Evolutionary conservation across 352 stramenopile species (phyloP).

Genomic region (Globisporangium parvum): DNA sequence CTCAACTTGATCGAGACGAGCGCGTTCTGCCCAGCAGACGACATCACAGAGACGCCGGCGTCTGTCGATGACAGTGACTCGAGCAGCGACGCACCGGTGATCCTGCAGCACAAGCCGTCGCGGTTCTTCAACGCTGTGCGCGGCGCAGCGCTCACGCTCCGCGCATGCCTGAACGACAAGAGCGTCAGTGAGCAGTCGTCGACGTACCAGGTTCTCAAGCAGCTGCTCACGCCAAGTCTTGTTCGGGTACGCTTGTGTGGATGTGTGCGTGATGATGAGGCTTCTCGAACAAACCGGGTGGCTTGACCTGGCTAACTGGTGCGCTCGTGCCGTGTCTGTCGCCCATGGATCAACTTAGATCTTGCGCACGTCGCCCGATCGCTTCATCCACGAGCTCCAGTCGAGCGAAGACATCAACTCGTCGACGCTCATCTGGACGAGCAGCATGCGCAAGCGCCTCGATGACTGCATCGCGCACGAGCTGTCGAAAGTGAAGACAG

Average conservation of each 20-base stretch:
- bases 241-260: constrained; percentile 38
- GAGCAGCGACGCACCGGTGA: constrained; percentile 13
- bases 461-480: constrained; percentile 46
- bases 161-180: constrained; percentile 47
- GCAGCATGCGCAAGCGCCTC: constrained; percentile 57
- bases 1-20: constrained; percentile 62
- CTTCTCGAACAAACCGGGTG: neutral
- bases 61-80: constrained; percentile 21
- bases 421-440: constrained; percentile 71
- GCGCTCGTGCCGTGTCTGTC: constrained; percentile 2
- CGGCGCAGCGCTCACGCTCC: constrained; percentile 48
- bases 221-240: constrained; percentile 76
- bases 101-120: constrained; percentile 24
- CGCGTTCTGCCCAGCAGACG: constrained; percentile 53
- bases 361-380: constrained; percentile 43
- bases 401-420: constrained; percentile 53
- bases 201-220: constrained; percentile 52
- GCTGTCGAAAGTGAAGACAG: constrained; percentile 61
- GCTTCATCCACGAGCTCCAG: constrained; percentile 60
- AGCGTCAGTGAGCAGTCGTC: constrained; percentile 24
- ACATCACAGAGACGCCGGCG: constrained; percentile 17
- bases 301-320: neutral
- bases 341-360: constrained; percentile 25
- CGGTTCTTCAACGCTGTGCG: constrained; percentile 48
- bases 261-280: neutral